phyloP scores from a whole-genome alignment of 192 early-diverging fungal species.

The Spizellomyces punctatus region DNA sequence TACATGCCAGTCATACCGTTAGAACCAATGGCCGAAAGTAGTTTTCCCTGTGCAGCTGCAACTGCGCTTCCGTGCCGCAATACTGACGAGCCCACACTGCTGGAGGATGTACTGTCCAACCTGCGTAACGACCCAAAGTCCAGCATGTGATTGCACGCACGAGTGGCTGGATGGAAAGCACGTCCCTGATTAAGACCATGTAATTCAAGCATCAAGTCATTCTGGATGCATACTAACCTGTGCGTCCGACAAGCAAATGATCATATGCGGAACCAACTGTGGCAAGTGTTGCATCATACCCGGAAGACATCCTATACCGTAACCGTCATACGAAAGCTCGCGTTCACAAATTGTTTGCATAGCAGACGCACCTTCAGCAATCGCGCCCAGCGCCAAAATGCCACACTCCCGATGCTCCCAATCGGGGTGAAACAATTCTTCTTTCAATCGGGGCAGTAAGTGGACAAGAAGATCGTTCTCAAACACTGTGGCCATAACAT shows the following conservation, averaged over 20 bases:
- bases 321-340: neutral
- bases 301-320: conserved; percentile 56
- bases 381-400: conserved; percentile 95
- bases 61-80: conserved; percentile 48
- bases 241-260: conserved; percentile 75
- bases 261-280: conserved; percentile 82
- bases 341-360: neutral
- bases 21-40: conserved; percentile 85
- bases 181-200: no score
- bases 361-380: conserved; percentile 76
- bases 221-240: conserved; percentile 72
- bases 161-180: no score
- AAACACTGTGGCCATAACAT: conserved; percentile 89
- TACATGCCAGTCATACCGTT: neutral
- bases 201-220: no score
- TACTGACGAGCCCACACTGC: conserved; percentile 51
- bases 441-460: conserved; percentile 84
- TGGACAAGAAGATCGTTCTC: conserved; percentile 80
- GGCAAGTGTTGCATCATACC: conserved; percentile 91
- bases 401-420: conserved; percentile 95
- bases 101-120: conserved; percentile 62
- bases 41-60: conserved; percentile 45
- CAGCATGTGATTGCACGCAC: conserved; percentile 95
- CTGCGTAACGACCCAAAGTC: conserved; percentile 92
- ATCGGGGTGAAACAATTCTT: conserved; percentile 77